Evolutionary conservation across 2,329 filamentous ascomycete genomes (phyloP), one percentile per base, ranked within the genome.

Genomic region (Verticillium nubilum): DNA sequence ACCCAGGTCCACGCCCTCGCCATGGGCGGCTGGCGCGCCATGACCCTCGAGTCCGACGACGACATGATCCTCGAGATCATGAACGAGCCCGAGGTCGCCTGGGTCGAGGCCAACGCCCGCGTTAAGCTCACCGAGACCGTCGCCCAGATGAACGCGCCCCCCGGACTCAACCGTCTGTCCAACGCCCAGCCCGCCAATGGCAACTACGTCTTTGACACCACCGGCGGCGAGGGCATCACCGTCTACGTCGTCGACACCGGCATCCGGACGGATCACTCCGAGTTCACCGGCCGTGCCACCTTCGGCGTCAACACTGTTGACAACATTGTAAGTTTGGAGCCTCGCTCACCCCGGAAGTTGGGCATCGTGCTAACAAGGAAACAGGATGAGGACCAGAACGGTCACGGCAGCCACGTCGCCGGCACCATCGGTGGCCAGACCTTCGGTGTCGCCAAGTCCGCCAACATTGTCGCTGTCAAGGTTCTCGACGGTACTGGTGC

Each of bases 221-320:
- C 74, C 13, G 80, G 78, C 25, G 84, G 83, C 31, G 60, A 77
- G 63, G 82, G 80, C n/a, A 81, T 84, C 65, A 86, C 82, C 25
- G 81, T 79, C 28, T 90, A 85, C 69, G 73, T 90, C 26, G 80
- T 90, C 47, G 87, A 90, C 71, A 88, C 86, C 5, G 87, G 87
- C 64, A 83, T 89, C 68, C 74, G 74, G 58, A 73, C 74, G 37
- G 75, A 77, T 5, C 87, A 90, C 71, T 66, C 69, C 52, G 80
- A 86, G 68, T 86, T 83, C 64, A 75, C 80, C 69, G 82, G 80
- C 55, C 81, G 84, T 60, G 85, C 84, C 19, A 75, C 69, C 10
- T 78, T 80, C 60, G 82, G 72, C 19, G 79, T 75, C 66, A 85
- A 85, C 72, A 80, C 82, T 60, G 72, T 83, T 56, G 74, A 81